A percentile compares a stretch with the other conserved stretches of the same genome.
Conservation (phyloP, 2,329 filamentous ascomycete genomes). For the Venturia aucupariae region DNA sequence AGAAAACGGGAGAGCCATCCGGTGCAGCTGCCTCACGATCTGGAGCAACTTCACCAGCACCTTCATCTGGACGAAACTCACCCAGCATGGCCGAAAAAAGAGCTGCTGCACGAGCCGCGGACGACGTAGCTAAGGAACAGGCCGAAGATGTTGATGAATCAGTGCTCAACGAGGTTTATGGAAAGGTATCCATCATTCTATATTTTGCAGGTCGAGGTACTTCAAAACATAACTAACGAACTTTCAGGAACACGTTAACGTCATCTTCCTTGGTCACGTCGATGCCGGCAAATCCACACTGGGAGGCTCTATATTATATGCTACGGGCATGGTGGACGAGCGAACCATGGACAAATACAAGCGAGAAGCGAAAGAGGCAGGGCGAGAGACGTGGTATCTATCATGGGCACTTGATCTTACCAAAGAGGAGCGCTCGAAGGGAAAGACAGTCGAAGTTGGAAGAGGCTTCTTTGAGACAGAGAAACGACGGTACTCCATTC, state of each 20-base stretch:
- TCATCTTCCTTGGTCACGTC: slow-evolving; percentile 97
- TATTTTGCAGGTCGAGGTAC: background rate
- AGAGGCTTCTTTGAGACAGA: slow-evolving; percentile 95
- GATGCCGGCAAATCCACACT: slow-evolving; percentile 97
- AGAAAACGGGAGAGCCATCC: slow-evolving; percentile 69
- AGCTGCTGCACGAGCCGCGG: slow-evolving; percentile 57
- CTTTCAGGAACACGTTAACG: slow-evolving; percentile 64
- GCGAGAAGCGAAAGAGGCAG: slow-evolving; percentile 88
- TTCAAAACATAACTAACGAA: background rate
- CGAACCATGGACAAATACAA: slow-evolving; percentile 98
- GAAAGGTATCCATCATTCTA: slow-evolving; percentile 44
- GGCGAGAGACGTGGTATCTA: slow-evolving; percentile 96
- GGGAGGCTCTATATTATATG: slow-evolving; percentile 85
- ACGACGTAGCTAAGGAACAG: slow-evolving; percentile 77
- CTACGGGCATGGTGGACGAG: slow-evolving; percentile 98
- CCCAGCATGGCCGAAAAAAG: slow-evolving; percentile 55
- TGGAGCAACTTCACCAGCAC: slow-evolving; percentile 70
- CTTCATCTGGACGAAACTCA: slow-evolving; percentile 76
- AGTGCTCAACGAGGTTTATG: slow-evolving; percentile 88
- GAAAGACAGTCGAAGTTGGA: slow-evolving; percentile 87
- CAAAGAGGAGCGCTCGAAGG: slow-evolving; percentile 91
- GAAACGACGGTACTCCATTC: slow-evolving; percentile 89
- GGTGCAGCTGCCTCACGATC: slow-evolving; percentile 39
- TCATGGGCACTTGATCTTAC: slow-evolving; percentile 98
- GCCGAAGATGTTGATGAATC: slow-evolving; percentile 69